phyloP scores from a whole-genome alignment of 352 stramenopile species.

The Phytopythium delawarense region DNA sequence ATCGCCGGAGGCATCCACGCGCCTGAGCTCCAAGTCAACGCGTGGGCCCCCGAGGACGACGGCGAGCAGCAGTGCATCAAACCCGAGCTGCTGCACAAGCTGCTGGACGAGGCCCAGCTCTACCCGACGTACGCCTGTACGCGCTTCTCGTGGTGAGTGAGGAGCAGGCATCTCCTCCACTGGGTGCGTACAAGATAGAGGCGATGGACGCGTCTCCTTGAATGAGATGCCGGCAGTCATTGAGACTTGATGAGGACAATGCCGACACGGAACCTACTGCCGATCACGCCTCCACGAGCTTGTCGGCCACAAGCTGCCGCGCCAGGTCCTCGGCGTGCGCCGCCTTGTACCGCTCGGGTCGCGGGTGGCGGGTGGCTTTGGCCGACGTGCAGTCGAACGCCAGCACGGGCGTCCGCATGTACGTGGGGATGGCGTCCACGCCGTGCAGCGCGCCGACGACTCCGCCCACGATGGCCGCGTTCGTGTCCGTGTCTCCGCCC shows the following conservation, averaged over 20 bases:
- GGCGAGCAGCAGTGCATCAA: slow-evolving; percentile 24
- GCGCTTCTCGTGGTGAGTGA: slow-evolving; percentile 32
- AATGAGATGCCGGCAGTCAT: background rate
- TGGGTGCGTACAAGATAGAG: background rate
- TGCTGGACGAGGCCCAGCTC: slow-evolving; percentile 19
- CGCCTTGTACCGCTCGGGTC: slow-evolving; percentile 26
- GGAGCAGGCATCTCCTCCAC: background rate
- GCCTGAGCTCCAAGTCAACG: slow-evolving; percentile 32
- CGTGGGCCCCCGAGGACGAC: slow-evolving; percentile 12
- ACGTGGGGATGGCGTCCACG: slow-evolving; percentile 28
- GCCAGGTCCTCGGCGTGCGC: slow-evolving; percentile 23
- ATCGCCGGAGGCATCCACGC: slow-evolving; percentile 55
- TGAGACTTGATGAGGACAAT: background rate
- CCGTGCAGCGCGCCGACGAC: slow-evolving; percentile 49
- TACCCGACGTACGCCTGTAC: slow-evolving; percentile 25
- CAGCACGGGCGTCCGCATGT: slow-evolving; percentile 39
- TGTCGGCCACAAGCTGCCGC: slow-evolving; percentile 17
- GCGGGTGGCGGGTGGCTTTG: slow-evolving; percentile 12
- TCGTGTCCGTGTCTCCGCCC: slow-evolving; percentile 55
- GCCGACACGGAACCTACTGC: background rate
- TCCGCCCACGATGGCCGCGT: slow-evolving; percentile 50
- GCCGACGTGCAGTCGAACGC: slow-evolving; percentile 30
- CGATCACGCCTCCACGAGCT: background rate
- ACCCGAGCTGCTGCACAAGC: slow-evolving; percentile 17
- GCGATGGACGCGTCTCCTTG: background rate